Evolutionary conservation across 495 filamentous ascomycete species (phyloP).

Genomic region (Monascus purpureus): DNA sequence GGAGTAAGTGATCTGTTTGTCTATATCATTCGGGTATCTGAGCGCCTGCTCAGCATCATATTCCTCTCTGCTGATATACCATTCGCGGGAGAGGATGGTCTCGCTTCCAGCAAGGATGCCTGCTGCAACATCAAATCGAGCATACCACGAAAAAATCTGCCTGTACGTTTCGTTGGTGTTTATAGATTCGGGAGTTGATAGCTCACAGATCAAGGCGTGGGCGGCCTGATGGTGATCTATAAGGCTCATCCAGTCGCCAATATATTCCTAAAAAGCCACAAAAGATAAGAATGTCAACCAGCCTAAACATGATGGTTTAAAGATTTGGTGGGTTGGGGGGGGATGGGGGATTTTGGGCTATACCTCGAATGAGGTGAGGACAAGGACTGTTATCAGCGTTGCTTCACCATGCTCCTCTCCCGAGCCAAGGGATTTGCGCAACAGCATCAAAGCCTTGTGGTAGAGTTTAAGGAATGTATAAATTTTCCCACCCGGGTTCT

Average conservation of each 20-base stretch:
- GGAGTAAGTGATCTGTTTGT: slow-evolving; percentile 49
- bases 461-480: slow-evolving; percentile 81
- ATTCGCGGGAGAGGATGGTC: slow-evolving; percentile 60
- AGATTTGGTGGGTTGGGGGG: too few species aligned
- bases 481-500: slow-evolving; percentile 52
- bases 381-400: slow-evolving; percentile 79
- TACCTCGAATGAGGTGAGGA: slow-evolving; percentile 90
- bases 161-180: slow-evolving; percentile 53
- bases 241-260: slow-evolving; percentile 89
- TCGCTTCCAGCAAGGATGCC: slow-evolving; percentile 70
- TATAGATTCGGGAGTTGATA: slow-evolving; percentile 66
- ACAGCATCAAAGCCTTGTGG: slow-evolving; percentile 64
- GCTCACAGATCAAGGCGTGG: slow-evolving; percentile 58
- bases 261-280: slow-evolving; percentile 55
- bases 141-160: slow-evolving; percentile 73
- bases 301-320: slow-evolving; percentile 1
- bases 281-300: slow-evolving; percentile 5
- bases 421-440: slow-evolving; percentile 56
- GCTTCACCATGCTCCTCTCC: slow-evolving; percentile 54
- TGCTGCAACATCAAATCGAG: slow-evolving; percentile 74
- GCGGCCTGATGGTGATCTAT: slow-evolving; percentile 88
- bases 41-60: slow-evolving; percentile 45
- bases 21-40: slow-evolving; percentile 46
- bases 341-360: too few species aligned
- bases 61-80: slow-evolving; percentile 55